Evolutionary conservation across 2,329 filamentous ascomycete genomes (phyloP), one percentile per base, ranked within the genome.

Genomic region (Plectosphaerella cucumerina): DNA sequence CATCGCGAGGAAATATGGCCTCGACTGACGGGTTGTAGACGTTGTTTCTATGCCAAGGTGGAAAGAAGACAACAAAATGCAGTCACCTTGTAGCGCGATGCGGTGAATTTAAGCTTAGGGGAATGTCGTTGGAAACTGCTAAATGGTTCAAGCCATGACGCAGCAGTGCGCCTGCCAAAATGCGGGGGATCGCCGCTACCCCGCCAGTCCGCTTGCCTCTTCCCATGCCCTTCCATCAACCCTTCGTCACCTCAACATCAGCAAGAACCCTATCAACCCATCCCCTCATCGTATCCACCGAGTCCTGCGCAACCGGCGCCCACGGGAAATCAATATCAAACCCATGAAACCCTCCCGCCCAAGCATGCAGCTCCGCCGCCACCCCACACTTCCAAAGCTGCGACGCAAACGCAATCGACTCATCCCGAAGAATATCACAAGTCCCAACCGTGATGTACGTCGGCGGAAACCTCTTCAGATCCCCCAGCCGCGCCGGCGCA

Each of bases 381-480:
- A 73, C 70, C 20, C 72, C 71, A 12, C 64, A 66, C n/a, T 61
- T 64, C 52, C 67, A 70, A 33, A 77, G 56, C 47, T 61, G 66
- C 21, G 56, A 59, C 14, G 70, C 73, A 20, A 18, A 42, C n/a
- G n/a, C 39, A 21, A 42, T 12, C 4, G n/a, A 15, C 39, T 42
- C 39, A 21, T 42, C 39, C 4, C 39, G 39, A 12, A 42, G 18
- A 6, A 72, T 59, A 57, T 78, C 74, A 35, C 72, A 58, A 6
- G 66, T 62, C 1, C 73, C 73, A 6, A 71, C 65, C 46, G 72
- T 69, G 31, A 79, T 69, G 52, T 73, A 77, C 1, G 69, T 62
- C 1, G 68, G 62, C 15, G 75, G 73, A 26, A 77, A 58, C 0
- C 65, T 67, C 31, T 63, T 60, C n/a, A 70, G 56, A 44, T 66